These are phyloP conservation scores for Malassezia sp. DNA, from an alignment of 1,284 basidiomycete species.

Conservation along the genomic window DNA sequence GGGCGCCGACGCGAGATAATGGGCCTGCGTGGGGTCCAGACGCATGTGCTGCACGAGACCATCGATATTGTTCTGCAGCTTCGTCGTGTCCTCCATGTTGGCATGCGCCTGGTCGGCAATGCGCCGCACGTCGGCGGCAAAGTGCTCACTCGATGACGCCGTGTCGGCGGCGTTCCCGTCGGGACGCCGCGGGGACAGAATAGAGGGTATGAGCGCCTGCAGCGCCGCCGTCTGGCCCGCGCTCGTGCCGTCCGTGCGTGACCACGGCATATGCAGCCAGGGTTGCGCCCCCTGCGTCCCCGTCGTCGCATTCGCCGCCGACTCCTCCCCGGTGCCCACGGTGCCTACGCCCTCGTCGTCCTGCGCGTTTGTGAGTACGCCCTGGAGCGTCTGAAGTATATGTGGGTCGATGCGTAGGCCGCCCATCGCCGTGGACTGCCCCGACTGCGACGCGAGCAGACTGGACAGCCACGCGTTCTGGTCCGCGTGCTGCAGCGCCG, in stretches of 20 bases:
- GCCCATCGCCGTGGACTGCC: background rate
- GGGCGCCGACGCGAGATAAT: background rate
- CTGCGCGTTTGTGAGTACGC: too few species aligned
- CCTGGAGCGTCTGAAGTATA: conserved; percentile 30
- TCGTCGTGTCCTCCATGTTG: conserved; percentile 62
- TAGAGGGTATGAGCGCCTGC: background rate
- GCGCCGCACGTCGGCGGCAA: conserved; percentile 50
- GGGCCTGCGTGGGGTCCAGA: conserved; percentile 47
- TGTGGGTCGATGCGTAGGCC: conserved; percentile 31
- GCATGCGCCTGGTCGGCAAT: conserved; percentile 54
- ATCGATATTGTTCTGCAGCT: conserved; percentile 61
- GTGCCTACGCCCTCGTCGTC: too few species aligned
- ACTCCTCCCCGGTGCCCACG: too few species aligned
- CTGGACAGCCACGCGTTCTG: background rate
- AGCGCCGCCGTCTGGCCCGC: background rate
- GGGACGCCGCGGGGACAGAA: too few species aligned
- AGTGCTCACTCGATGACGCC: background rate
- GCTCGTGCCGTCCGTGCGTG: background rate
- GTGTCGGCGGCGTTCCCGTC: background rate
- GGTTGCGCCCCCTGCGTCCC: too few species aligned
- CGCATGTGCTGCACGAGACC: conserved; percentile 62
- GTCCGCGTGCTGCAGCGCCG: too few species aligned
- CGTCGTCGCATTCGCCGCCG: too few species aligned
- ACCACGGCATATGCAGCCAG: conserved; percentile 24
- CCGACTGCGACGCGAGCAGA: background rate